A percentile compares a stretch with the other conserved stretches of the same genome.
phyloP scores from a whole-genome alignment of 257 asterid species.

The Primulina eburnea region DNA sequence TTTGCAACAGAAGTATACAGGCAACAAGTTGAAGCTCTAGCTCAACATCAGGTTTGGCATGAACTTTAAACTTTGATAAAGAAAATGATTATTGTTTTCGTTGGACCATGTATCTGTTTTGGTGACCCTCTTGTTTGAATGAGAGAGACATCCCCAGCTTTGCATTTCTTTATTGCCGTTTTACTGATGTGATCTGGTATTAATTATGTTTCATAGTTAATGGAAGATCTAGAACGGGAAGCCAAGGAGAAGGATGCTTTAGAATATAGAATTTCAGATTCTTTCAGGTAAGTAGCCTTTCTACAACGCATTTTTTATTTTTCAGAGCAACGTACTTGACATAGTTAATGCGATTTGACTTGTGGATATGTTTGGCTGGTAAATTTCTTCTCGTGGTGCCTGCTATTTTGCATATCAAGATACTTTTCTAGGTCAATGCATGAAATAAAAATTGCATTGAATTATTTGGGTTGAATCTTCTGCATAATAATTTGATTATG shows the following conservation, averaged over 20 bases:
- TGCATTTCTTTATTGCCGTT: not conserved
- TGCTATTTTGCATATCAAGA: not conserved
- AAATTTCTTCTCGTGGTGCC: constrained; percentile 3
- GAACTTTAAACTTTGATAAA: constrained; percentile 12
- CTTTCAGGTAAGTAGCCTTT: constrained; percentile 47
- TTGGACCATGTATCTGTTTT: constrained; percentile 19
- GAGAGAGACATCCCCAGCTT: constrained; percentile 2
- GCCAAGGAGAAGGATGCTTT: constrained; percentile 88
- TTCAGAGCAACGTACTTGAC: not conserved
- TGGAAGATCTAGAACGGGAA: constrained; percentile 81
- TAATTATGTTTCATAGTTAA: constrained; percentile 47
- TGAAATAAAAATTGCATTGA: constrained; percentile 7
- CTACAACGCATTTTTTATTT: not conserved
- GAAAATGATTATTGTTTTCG: constrained; percentile 5
- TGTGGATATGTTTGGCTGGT: not conserved
- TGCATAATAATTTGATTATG: not conserved
- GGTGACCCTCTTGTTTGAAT: constrained; percentile 2
- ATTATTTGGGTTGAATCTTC: not conserved
- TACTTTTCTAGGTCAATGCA: not conserved
- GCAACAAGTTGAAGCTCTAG: constrained; percentile 87
- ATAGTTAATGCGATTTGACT: not conserved
- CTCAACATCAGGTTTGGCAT: constrained; percentile 73
- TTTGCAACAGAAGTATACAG: constrained; percentile 91
- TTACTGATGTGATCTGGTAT: constrained; percentile 21
- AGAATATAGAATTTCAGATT: constrained; percentile 59